Base-by-base conservation (phyloP, 1,284 basidiomycete genomes). In the Ganoderma leucocontextum region DNA sequence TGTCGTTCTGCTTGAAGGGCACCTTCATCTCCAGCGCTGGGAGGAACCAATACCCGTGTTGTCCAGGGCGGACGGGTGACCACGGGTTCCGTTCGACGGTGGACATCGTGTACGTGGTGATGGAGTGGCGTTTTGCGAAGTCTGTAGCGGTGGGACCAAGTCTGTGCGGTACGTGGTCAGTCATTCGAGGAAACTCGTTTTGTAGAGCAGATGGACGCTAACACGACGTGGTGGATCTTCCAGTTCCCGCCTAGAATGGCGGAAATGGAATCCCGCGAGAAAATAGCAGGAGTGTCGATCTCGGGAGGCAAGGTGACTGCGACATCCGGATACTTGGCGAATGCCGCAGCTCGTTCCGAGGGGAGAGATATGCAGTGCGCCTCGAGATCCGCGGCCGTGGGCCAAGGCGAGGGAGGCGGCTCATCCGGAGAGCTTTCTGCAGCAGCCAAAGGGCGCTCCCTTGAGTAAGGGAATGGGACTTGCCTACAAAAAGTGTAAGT, bases 201-300 rank as follows among this genome's bases (percentile, higher is more conserved):
- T 13, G 25, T 47, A 1, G 22, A 47, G 13, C 13, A 10, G 44
- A 13, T 22, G 33, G 13, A 39, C 17, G 12, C 64, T 17, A 7
- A 65, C 64, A 29, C 15, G 6, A 66, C 65, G 17, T 62, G 41
- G 55, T 49, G 35, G 22, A 33, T 39, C 13, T 36, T 57, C 10
- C n/a, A 25, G n/a, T 62, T 58, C 4, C 67, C 67, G 0, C 67
- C 67, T 2, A 68, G 53, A 17, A 35, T 41, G n/a, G 22, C 19
- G 1, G 47, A 29, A 35, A 68, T 62, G 8, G 60, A 65, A n/a
- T 49, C 29, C 8, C 67, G 67, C 2, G 60, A 62, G 63, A 68
- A 68, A 17, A 64, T 35, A 8, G 36, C 15, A 33, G 44, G 47
- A 13, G 13, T 38, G 19, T 62, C 47, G 25, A 29, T 13, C 6